phyloP scores from a whole-genome alignment of 176 grass and related monocot genomes.

The Avena sativa region DNA sequence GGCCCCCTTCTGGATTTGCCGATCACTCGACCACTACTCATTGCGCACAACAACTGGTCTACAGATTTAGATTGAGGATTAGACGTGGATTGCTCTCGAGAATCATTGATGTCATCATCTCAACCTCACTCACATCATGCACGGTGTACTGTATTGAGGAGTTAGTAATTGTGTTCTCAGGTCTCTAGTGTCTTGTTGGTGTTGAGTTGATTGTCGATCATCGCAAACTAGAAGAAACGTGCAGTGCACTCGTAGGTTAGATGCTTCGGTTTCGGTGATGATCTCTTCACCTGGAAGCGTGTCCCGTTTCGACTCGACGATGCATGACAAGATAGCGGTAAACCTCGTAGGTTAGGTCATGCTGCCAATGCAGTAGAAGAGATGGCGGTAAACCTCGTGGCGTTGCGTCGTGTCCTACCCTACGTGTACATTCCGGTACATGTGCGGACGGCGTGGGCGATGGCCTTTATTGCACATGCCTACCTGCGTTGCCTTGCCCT shows the following conservation, averaged over 20 bases:
- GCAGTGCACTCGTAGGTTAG: neutral
- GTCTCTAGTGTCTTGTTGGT: too few relatives aligned
- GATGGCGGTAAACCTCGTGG: neutral
- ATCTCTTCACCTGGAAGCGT: too few relatives aligned
- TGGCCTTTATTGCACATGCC: constrained; percentile 47
- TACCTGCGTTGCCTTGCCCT: neutral
- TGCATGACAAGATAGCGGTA: neutral
- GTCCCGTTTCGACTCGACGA: neutral
- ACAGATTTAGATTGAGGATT: neutral
- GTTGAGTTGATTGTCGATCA: neutral
- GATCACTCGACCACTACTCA: constrained; percentile 34
- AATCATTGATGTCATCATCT: neutral
- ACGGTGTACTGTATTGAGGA: too few relatives aligned
- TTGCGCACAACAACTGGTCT: neutral
- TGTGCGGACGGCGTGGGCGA: neutral
- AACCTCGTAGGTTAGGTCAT: too few relatives aligned
- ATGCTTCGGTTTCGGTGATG: neutral
- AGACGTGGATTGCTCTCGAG: neutral
- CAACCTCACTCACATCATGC: neutral
- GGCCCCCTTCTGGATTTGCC: neutral
- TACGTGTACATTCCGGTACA: neutral
- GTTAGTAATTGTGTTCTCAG: too few relatives aligned
- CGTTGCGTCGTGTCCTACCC: neutral
- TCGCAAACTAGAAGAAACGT: neutral
- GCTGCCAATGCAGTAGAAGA: neutral